phyloP scores from a whole-genome alignment of 768 basidiomycete genomes.

The Psilocybe cubensis region DNA sequence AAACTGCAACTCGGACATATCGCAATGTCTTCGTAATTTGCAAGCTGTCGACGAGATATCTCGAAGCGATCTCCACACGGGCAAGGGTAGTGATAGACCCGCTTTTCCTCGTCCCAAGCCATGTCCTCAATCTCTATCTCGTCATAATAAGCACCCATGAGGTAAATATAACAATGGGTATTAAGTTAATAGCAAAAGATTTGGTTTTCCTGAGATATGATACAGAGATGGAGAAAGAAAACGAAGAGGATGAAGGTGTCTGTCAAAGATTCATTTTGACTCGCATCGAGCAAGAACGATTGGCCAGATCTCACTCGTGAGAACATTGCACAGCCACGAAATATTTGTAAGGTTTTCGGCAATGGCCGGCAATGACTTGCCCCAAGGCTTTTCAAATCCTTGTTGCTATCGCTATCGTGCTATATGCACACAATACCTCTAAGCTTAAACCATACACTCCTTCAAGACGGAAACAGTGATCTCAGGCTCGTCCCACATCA shows the following conservation, averaged over 20 bases:
- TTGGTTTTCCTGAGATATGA: background rate
- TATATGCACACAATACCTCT: too few species aligned
- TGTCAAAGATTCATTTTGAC: background rate
- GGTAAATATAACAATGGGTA: background rate
- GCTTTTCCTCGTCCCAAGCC: slow-evolving; percentile 81
- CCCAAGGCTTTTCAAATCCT: too few species aligned
- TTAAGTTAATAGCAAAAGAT: background rate
- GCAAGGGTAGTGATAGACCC: slow-evolving; percentile 94
- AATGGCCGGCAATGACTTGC: too few species aligned
- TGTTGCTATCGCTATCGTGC: too few species aligned
- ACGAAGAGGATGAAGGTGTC: background rate
- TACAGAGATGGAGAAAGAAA: background rate
- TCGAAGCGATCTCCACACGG: slow-evolving; percentile 99
- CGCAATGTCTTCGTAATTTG: slow-evolving; percentile 91
- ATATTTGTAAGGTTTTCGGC: too few species aligned
- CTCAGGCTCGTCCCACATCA: slow-evolving; percentile 9
- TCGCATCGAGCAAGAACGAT: background rate
- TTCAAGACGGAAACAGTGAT: background rate
- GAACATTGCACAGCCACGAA: background rate
- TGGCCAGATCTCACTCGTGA: background rate
- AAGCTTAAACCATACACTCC: background rate
- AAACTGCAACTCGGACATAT: slow-evolving; percentile 96
- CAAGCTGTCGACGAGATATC: slow-evolving; percentile 83
- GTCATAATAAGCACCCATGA: slow-evolving; percentile 90
- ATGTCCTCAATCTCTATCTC: slow-evolving; percentile 98